A percentile compares a stretch with the other conserved stretches of the same genome.
phyloP scores from a whole-genome alignment of 495 filamentous ascomycete genomes.

The Recurvomyces mirabilis region DNA sequence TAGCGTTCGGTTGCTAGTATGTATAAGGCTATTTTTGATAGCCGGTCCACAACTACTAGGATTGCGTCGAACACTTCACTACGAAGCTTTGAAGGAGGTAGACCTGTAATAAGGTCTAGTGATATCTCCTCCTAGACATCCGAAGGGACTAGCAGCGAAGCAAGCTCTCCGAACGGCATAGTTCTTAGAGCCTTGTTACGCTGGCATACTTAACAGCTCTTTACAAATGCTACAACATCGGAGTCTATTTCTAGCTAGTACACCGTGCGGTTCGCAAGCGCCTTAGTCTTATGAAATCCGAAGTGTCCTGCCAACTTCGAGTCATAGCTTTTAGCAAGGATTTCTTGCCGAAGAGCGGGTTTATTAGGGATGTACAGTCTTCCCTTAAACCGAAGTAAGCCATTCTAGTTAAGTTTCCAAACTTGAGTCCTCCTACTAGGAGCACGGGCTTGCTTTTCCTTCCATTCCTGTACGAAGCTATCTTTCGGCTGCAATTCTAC shows the following conservation, averaged over 20 bases:
- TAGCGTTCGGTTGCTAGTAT: not conserved
- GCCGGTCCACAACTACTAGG: not conserved
- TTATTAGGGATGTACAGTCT: not conserved
- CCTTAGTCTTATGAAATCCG: not conserved
- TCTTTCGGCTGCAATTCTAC: no score
- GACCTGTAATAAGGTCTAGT: not conserved
- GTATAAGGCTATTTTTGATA: not conserved
- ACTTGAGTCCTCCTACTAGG: not conserved
- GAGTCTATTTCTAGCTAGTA: not conserved
- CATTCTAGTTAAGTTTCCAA: not conserved
- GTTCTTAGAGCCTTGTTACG: not conserved
- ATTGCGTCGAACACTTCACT: not conserved
- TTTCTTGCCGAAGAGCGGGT: not conserved
- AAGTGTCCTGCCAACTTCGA: not conserved
- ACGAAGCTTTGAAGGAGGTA: not conserved
- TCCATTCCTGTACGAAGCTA: not conserved
- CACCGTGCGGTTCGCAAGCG: not conserved
- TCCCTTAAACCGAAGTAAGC: not conserved
- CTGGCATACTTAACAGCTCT: not conserved
- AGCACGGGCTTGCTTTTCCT: not conserved
- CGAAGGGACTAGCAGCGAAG: not conserved
- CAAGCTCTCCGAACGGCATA: not conserved
- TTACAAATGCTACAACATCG: not conserved
- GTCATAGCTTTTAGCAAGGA: not conserved
- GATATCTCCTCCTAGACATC: not conserved